Conservation (phyloP, 441 rosid genomes). For the Gossypium laxum region DNA sequence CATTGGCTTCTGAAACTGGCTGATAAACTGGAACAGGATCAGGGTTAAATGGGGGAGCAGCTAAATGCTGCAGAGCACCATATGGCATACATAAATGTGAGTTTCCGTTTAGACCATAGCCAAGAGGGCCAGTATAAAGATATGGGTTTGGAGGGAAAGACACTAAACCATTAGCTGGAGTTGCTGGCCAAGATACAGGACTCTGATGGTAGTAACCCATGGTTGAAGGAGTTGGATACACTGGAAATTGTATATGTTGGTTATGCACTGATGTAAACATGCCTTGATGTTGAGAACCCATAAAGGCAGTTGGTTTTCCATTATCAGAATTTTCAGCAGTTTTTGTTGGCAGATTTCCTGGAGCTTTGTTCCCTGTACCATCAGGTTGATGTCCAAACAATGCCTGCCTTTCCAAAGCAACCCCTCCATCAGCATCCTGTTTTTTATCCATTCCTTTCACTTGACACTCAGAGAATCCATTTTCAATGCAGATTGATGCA, state of each 20-base stretch:
- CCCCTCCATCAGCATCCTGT: conserved; percentile 24
- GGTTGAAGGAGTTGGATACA: conserved; percentile 57
- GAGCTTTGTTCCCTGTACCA: conserved; percentile 21
- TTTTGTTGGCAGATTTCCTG: conserved; percentile 30
- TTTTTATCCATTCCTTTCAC: conserved; percentile 31
- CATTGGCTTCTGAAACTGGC: conserved; percentile 38
- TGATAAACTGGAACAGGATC: conserved; percentile 48
- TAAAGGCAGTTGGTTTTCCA: conserved; percentile 25
- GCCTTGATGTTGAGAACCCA: conserved; percentile 49
- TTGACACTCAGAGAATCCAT: conserved; percentile 31
- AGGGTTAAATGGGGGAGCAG: conserved; percentile 38
- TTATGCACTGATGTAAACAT: conserved; percentile 37
- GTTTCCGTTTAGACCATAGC: conserved; percentile 53
- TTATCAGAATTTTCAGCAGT: conserved; percentile 29
- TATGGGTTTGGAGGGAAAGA: conserved; percentile 51
- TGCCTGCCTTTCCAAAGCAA: conserved; percentile 26
- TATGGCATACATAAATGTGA: conserved; percentile 58
- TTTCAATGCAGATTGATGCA: conserved; percentile 27
- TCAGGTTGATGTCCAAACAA: conserved; percentile 27
- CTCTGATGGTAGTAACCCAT: conserved; percentile 75
- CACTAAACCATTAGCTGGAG: conserved; percentile 54
- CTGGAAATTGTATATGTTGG: conserved; percentile 48
- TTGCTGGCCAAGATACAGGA: conserved; percentile 70
- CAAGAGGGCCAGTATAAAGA: conserved; percentile 47
- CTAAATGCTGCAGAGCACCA: conserved; percentile 43